Percentiles rank a stretch among this genome's conserved stretches.
Conservation (phyloP, 306 rosid genomes). For the Vicia villosa region DNA sequence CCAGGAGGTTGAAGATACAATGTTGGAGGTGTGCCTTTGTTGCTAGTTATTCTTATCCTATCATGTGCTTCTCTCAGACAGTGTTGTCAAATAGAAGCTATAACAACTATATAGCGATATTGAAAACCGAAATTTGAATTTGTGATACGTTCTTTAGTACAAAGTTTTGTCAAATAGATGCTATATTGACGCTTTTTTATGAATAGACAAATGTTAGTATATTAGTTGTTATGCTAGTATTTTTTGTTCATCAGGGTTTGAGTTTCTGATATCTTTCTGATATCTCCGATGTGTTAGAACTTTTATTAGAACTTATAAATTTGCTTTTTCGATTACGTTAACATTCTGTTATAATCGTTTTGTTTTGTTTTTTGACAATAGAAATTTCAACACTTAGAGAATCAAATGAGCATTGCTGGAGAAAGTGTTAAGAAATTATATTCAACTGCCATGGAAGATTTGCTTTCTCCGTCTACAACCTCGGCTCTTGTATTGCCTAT, state of each 20-base stretch:
- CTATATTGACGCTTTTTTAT: background rate
- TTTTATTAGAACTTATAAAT: slow-evolving; percentile 1
- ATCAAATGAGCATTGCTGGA: slow-evolving; percentile 79
- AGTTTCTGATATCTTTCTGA: too few relatives aligned
- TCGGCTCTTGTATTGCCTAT: slow-evolving; percentile 37
- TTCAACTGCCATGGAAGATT: slow-evolving; percentile 72
- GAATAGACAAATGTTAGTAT: too few relatives aligned
- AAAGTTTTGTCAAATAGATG: background rate
- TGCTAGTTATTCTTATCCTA: slow-evolving; percentile 17
- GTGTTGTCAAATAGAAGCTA: background rate
- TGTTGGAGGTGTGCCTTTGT: slow-evolving; percentile 63
- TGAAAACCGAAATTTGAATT: background rate
- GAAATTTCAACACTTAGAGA: slow-evolving; percentile 76
- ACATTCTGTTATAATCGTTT: background rate
- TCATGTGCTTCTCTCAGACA: background rate
- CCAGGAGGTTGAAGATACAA: slow-evolving; percentile 75
- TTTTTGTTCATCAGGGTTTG: background rate
- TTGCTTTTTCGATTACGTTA: slow-evolving; percentile 15
- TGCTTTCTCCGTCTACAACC: slow-evolving; percentile 50
- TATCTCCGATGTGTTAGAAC: background rate
- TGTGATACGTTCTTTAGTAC: background rate
- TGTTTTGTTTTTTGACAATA: slow-evolving; percentile 39
- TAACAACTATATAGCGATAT: too few relatives aligned
- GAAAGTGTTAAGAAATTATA: slow-evolving; percentile 70
- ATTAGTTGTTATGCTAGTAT: background rate